A percentile compares a stretch with the other conserved stretches of the same genome.
phyloP scores from a whole-genome alignment of 352 stramenopile genomes.

The Phytophthora lateralis region DNA sequence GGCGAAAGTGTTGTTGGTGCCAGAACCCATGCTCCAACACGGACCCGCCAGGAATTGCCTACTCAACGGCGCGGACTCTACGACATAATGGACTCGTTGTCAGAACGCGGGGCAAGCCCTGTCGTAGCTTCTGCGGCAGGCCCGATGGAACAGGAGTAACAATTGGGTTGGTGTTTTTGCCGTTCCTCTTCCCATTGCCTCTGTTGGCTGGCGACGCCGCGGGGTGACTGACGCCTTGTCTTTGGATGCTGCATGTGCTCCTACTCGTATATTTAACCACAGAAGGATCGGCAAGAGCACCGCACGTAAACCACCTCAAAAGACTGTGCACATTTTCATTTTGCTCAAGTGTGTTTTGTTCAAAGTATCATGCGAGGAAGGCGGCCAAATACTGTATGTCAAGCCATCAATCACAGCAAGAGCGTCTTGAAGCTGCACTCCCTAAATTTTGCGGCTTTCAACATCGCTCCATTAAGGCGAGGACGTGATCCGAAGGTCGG shows the following conservation, averaged over 20 bases:
- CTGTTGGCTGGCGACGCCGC: slow-evolving; percentile 12
- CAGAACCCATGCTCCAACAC: slow-evolving; percentile 7
- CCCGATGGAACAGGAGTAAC: slow-evolving; percentile 29
- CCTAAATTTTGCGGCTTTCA: no score
- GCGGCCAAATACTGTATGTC: no score
- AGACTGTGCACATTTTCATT: slow-evolving; percentile 37
- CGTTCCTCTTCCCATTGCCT: slow-evolving; percentile 23
- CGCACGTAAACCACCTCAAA: slow-evolving; percentile 31
- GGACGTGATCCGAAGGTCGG: no score
- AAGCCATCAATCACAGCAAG: no score
- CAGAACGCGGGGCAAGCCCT: slow-evolving; percentile 26
- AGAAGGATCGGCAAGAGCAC: slow-evolving; percentile 36
- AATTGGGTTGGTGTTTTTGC: slow-evolving; percentile 22
- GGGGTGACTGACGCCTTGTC: slow-evolving; percentile 10
- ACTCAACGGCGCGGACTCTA: slow-evolving; percentile 30
- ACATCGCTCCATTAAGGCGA: no score
- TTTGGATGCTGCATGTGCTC: slow-evolving; percentile 31
- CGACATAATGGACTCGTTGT: slow-evolving; percentile 41
- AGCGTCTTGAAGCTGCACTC: no score
- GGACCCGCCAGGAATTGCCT: slow-evolving; percentile 14
- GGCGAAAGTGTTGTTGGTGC: slow-evolving; percentile 16
- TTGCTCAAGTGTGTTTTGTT: slow-evolving; percentile 24
- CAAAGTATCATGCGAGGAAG: no score
- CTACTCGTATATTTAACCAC: slow-evolving; percentile 54
- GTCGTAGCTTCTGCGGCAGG: slow-evolving; percentile 19